A percentile compares a stretch with the other conserved stretches of the same genome.
Evolutionary conservation across 2,329 filamentous ascomycete genomes (phyloP).

Genomic region (Fusarium haematococcum): DNA sequence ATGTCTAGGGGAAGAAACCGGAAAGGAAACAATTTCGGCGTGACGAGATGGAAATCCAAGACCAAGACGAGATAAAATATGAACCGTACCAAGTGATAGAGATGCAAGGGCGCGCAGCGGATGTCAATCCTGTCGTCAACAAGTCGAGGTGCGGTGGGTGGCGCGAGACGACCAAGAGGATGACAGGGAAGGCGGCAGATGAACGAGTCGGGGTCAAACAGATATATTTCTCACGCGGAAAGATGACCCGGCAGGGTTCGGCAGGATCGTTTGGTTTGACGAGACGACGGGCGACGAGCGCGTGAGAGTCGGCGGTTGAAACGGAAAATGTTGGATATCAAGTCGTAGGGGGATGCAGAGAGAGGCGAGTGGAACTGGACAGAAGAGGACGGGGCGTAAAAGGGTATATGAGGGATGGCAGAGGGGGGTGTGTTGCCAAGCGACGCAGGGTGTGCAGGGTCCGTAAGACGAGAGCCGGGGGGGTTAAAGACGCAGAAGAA

Average conservation of each 20-base stretch:
- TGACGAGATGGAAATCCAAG: conserved; percentile 18
- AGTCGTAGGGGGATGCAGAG: conserved; percentile 24
- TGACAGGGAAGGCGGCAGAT: conserved; percentile 27
- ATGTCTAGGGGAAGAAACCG: conserved; percentile 14
- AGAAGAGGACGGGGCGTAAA: conserved; percentile 40
- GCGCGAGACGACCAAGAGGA: conserved; percentile 25
- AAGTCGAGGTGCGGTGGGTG: conserved; percentile 25
- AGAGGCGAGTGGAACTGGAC: conserved; percentile 44
- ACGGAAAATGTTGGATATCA: conserved; percentile 20
- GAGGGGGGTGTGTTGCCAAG: conserved; percentile 14
- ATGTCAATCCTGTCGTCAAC: conserved; percentile 29
- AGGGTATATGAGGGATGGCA: conserved; percentile 43
- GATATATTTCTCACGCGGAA: conserved; percentile 33
- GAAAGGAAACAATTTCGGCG: conserved; percentile 15
- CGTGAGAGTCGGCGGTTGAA: conserved; percentile 29
- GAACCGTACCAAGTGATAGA: conserved; percentile 40
- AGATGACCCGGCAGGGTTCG: conserved; percentile 12
- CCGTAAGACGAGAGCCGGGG: conserved; percentile 5
- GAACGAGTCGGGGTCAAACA: conserved; percentile 13
- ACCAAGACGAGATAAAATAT: conserved; percentile 33
- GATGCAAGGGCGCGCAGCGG: conserved; percentile 26
- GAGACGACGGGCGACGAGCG: conserved; percentile 19
- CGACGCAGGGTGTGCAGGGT: conserved; percentile 26
- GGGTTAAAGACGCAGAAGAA: conserved; percentile 4
- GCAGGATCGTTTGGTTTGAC: conserved; percentile 12